Evolutionary conservation across 768 basidiomycete genomes (phyloP).

Genomic region (Serpula lacrymans): DNA sequence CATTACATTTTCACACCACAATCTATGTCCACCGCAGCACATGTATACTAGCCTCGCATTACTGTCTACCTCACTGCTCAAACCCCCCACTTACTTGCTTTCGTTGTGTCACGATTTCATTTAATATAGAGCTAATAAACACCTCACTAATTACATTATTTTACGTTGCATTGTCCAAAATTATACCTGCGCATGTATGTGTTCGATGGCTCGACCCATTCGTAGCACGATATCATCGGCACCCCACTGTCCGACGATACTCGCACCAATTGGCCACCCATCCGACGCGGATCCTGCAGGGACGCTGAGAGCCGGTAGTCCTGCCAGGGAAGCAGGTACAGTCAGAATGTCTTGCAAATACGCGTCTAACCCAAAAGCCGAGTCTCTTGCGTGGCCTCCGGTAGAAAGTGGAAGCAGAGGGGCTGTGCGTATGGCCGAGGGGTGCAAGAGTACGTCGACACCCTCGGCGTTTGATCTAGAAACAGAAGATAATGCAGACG

Average conservation of each 20-base stretch:
- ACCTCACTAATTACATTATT: too few relatives aligned
- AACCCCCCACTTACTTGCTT: too few relatives aligned
- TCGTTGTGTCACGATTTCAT: too few relatives aligned
- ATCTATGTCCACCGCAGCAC: too few relatives aligned
- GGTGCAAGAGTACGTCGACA: conserved; percentile 84
- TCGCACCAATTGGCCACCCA: conserved; percentile 83
- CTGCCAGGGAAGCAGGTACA: conserved; percentile 88
- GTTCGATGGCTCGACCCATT: conserved; percentile 49
- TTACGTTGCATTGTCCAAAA: not conserved
- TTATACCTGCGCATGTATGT: not conserved
- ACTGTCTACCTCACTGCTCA: too few relatives aligned
- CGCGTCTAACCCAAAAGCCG: conserved; percentile 37
- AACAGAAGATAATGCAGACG: conserved; percentile 10
- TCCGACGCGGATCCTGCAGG: conserved; percentile 49
- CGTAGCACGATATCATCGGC: conserved; percentile 56
- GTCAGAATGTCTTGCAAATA: conserved; percentile 93
- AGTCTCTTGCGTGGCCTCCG: conserved; percentile 3
- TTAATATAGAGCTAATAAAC: too few relatives aligned
- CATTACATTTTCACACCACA: too few relatives aligned
- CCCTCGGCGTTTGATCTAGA: conserved; percentile 18
- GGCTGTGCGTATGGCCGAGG: conserved; percentile 83
- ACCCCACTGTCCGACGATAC: conserved; percentile 88
- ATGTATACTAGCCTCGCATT: too few relatives aligned
- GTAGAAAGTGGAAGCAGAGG: conserved; percentile 45
- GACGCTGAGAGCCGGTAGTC: conserved; percentile 78